These are phyloP conservation scores for Rhodotorula sp. DNA, from an alignment of 1,284 basidiomycete genomes.

Conservation along the genomic window DNA sequence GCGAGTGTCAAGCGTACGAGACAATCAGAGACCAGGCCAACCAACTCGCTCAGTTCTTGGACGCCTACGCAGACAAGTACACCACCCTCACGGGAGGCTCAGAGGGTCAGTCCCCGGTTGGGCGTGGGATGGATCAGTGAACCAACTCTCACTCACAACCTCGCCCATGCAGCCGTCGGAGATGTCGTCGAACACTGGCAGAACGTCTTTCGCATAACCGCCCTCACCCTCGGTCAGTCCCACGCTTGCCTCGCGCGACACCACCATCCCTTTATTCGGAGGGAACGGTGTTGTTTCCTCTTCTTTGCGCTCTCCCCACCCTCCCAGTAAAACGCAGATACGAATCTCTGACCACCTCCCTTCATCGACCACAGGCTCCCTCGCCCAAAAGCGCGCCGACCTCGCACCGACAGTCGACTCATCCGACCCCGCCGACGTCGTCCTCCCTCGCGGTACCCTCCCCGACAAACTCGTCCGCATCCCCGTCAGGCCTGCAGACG, in stretches of 20 bases:
- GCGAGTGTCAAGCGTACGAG: conserved; percentile 38
- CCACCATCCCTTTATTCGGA: background rate
- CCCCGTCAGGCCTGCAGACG: conserved; percentile 18
- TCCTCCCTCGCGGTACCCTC: conserved; percentile 14
- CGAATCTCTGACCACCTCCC: background rate
- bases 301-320: background rate
- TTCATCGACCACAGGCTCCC: conserved; percentile 13
- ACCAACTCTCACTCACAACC: background rate
- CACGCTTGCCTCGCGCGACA: too few species aligned
- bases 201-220: conserved; percentile 43
- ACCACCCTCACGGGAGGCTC: conserved; percentile 36
- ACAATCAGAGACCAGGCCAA: conserved; percentile 28
- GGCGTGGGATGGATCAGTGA: background rate
- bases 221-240: conserved; percentile 41
- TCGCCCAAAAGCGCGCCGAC: conserved; percentile 14
- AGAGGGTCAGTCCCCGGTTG: conserved; percentile 23
- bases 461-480: conserved; percentile 35
- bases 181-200: conserved; percentile 46
- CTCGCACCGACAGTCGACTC: background rate
- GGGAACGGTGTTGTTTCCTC: background rate
- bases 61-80: conserved; percentile 29
- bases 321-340: too few species aligned
- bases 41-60: conserved; percentile 24
- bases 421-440: background rate
- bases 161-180: conserved; percentile 34